Conservation (phyloP, 179 eudicot genomes). For the Silene vulgaris region DNA sequence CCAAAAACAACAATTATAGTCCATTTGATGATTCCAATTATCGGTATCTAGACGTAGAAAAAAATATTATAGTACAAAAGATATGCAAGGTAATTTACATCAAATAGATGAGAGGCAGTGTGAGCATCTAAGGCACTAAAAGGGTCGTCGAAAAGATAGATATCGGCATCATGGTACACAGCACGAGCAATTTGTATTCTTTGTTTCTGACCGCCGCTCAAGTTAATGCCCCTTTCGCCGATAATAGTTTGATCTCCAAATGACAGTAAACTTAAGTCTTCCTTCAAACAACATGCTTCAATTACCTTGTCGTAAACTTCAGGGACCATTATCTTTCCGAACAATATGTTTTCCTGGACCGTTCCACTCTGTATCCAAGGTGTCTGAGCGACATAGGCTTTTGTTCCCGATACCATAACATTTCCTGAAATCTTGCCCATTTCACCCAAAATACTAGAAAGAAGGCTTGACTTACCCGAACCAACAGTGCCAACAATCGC, state of each 20-base stretch:
- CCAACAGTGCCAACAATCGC: slow-evolving; percentile 60
- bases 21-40: too few relatives aligned
- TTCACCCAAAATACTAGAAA: slow-evolving; percentile 56
- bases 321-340: slow-evolving; percentile 47
- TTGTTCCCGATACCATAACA: slow-evolving; percentile 37
- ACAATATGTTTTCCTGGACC: slow-evolving; percentile 56
- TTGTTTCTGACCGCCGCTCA: neutral
- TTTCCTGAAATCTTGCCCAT: slow-evolving; percentile 43
- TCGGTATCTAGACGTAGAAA: too few relatives aligned
- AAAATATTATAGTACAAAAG: too few relatives aligned
- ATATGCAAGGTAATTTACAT: neutral
- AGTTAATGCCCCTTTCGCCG: slow-evolving; percentile 26
- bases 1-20: neutral
- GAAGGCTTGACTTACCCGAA: slow-evolving; percentile 65
- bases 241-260: slow-evolving; percentile 73
- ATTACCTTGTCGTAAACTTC: slow-evolving; percentile 49
- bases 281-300: slow-evolving; percentile 53
- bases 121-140: neutral
- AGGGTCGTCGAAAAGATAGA: neutral
- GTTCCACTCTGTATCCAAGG: slow-evolving; percentile 78
- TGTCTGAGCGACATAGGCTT: slow-evolving; percentile 67
- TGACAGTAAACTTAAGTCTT: slow-evolving; percentile 62
- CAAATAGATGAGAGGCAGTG: neutral
- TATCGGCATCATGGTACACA: neutral
- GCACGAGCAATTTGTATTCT: neutral